Evolutionary conservation across 1,284 basidiomycete species (phyloP), one percentile per base, ranked within the genome.

Genomic region (Volvariella surrecta): DNA sequence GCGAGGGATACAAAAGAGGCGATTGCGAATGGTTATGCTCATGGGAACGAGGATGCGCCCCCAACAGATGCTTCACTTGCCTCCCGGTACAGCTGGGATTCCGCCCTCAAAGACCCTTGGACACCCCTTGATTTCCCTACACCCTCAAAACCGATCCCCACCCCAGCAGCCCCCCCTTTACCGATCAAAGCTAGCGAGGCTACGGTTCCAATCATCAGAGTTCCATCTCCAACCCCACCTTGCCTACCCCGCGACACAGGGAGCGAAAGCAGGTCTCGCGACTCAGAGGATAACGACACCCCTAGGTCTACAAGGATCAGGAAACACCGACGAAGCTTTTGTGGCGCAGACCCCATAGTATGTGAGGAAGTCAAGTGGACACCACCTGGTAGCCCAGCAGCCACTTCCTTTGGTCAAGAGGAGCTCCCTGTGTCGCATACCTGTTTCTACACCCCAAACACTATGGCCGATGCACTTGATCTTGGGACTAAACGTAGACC

Each of bases 41-140:
- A 28, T 52, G 11, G 53, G 51, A 34, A 48, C 45, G 15, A 52
- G 52, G 20, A 49, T 50, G 13, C 30, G n/a, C 59, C 60, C 54
- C 61, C 56, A 46, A 57, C 55, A 32, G 56, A 51, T 47, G 46
- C 53, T 13, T 64, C 58, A 3, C 57, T 75, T 24, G 63, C 73
- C 0, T 60, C 71, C 17, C 68, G 78, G 37, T 79, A 83, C 53
- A 73, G 81, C 52, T 74, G 80, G 43, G 59, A 66, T 2, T 59
- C 64, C 10, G 74, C 79, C 0, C 55, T 71, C 45, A 72, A 71
- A 55, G 63, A 59, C 11, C 63, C 70, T 16, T 70, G 69, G 68
- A 63, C 55, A 32, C 64, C 58, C 35, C 58, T 41, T 28, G 28
- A 37, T 15, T 34, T 47, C 22, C 16, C 32, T 31, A 35, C 42